phyloP scores from a whole-genome alignment of 106 monocot genomes.

The Dactylorhiza incarnata region DNA sequence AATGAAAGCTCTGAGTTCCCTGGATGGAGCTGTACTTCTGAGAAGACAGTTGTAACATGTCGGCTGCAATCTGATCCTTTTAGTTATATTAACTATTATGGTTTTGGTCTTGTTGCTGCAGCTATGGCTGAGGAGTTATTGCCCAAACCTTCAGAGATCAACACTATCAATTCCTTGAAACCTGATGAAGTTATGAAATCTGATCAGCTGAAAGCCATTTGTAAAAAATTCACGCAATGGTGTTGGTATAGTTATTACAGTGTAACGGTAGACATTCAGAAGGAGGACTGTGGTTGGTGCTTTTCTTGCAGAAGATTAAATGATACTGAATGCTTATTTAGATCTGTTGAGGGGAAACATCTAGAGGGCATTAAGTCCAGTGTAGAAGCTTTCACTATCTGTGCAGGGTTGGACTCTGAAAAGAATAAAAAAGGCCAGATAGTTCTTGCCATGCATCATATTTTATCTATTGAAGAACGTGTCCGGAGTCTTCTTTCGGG shows the following conservation, averaged over 20 bases:
- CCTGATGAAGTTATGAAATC: conserved; percentile 42
- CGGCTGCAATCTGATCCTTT: conserved; percentile 35
- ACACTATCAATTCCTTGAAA: conserved; percentile 21
- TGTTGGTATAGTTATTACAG: conserved; percentile 40
- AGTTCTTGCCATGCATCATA: conserved; percentile 30
- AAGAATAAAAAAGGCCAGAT: conserved; percentile 56
- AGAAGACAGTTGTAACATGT: conserved; percentile 11
- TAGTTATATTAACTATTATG: conserved; percentile 67
- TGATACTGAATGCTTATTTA: conserved; percentile 56
- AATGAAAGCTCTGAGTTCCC: conserved; percentile 7
- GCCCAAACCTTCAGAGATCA: conserved; percentile 28
- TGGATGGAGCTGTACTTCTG: conserved; percentile 5
- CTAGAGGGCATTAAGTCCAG: conserved; percentile 25
- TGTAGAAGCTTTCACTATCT: conserved; percentile 24
- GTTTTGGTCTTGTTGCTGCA: conserved; percentile 66
- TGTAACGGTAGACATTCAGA: conserved; percentile 30
- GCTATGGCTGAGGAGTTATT: conserved; percentile 56
- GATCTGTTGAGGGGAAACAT: conserved; percentile 26
- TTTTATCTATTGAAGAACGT: conserved; percentile 68
- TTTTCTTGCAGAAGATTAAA: conserved; percentile 46
- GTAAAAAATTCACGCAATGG: conserved; percentile 25
- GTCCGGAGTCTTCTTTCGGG: conserved; percentile 63
- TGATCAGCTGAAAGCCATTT: conserved; percentile 51
- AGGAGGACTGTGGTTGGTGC: conserved; percentile 97
- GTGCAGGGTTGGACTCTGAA: conserved; percentile 24